Percentiles rank a stretch among this genome's conserved stretches.
Conservation (phyloP, 78 protist genomes). For the Tieghemostelium lacteum region DNA sequence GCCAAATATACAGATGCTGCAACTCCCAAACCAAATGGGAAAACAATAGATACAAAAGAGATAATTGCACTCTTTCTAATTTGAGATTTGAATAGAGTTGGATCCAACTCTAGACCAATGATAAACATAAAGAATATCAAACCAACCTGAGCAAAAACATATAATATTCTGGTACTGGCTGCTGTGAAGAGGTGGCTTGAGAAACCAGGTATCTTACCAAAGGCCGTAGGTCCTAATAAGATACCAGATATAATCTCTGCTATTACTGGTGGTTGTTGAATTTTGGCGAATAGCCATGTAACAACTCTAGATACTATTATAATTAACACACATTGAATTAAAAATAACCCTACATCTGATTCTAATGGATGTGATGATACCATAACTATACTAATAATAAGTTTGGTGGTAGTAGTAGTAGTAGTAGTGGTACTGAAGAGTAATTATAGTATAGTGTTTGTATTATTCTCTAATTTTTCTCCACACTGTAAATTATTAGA, state of each 20-base stretch:
- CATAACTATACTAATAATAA: slow-evolving; percentile 1
- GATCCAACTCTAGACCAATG: slow-evolving; percentile 85
- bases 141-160: slow-evolving; percentile 85
- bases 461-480: background rate
- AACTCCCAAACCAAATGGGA: slow-evolving; percentile 83
- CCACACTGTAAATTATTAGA: no score
- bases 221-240: slow-evolving; percentile 71
- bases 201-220: slow-evolving; percentile 63
- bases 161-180: background rate
- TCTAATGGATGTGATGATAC: slow-evolving; percentile 27
- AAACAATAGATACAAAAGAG: slow-evolving; percentile 25
- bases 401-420: background rate
- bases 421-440: background rate
- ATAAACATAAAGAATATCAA: slow-evolving; percentile 84
- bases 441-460: background rate
- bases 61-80: slow-evolving; percentile 46
- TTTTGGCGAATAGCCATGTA: slow-evolving; percentile 68
- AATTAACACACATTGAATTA: slow-evolving; percentile 58
- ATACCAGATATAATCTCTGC: slow-evolving; percentile 84
- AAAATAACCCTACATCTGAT: slow-evolving; percentile 56
- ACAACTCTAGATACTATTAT: slow-evolving; percentile 41
- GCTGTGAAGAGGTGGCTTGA: slow-evolving; percentile 10
- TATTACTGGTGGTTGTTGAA: slow-evolving; percentile 80
- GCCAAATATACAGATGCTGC: slow-evolving; percentile 65
- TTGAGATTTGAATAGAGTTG: slow-evolving; percentile 61